phyloP scores from a whole-genome alignment of 495 filamentous ascomycete species.

The Aspergillus carlsbadensis region DNA sequence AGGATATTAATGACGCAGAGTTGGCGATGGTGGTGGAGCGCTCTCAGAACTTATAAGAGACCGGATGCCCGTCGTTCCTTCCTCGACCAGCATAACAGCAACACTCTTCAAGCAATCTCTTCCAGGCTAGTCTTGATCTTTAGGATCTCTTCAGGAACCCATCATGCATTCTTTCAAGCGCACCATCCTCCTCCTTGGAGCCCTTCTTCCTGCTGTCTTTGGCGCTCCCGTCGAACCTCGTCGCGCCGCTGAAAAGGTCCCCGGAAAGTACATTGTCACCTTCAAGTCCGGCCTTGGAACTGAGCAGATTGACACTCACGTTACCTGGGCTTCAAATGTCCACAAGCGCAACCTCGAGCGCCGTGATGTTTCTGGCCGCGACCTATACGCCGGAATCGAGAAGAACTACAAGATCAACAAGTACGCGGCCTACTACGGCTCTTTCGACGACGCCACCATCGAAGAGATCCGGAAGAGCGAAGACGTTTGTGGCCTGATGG shows the following conservation, averaged over 20 bases:
- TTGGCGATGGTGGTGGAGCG: neutral
- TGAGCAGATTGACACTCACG: slow-evolving; percentile 22
- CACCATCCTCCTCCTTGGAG: slow-evolving; percentile 23
- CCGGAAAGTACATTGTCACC: slow-evolving; percentile 31
- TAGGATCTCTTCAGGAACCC: slow-evolving; percentile 1
- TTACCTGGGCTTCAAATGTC: slow-evolving; percentile 22
- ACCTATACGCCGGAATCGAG: slow-evolving; percentile 57
- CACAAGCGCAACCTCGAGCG: slow-evolving; percentile 24
- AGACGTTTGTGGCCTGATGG: slow-evolving; percentile 61
- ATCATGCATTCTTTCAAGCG: slow-evolving; percentile 30
- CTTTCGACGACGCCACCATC: slow-evolving; percentile 78
- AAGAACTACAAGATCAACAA: slow-evolving; percentile 78
- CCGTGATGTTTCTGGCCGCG: slow-evolving; percentile 11
- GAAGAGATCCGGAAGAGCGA: slow-evolving; percentile 78
- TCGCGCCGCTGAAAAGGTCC: slow-evolving; percentile 16
- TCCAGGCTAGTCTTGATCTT: neutral
- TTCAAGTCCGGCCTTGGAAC: slow-evolving; percentile 23
- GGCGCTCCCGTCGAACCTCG: slow-evolving; percentile 20
- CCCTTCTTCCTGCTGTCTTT: slow-evolving; percentile 25
- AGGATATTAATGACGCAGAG: slow-evolving; percentile 5
- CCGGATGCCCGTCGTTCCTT: slow-evolving; percentile 9
- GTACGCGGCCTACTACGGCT: slow-evolving; percentile 75
- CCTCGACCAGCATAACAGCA: neutral
- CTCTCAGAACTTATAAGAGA: slow-evolving; percentile 15
- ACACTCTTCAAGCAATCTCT: slow-evolving; percentile 11